These are phyloP conservation scores for Crucibulum laeve DNA, from an alignment of 768 basidiomycete genomes.

Conservation along the genomic window DNA sequence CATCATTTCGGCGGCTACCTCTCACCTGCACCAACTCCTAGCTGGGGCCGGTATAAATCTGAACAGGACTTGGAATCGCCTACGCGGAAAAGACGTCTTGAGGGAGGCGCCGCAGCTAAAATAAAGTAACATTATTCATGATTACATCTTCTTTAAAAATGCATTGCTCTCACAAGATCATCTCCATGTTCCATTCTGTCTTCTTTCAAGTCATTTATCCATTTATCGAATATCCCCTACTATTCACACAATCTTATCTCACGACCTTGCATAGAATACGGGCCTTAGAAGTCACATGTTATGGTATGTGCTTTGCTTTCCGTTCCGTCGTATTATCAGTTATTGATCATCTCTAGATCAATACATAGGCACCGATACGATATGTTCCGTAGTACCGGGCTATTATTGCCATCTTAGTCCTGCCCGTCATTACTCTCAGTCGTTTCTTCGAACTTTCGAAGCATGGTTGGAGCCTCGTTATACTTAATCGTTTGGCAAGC, in stretches of 20 bases:
- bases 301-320: constrained; percentile 11
- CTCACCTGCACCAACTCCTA: constrained; percentile 44
- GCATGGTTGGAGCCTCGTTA: too few relatives aligned
- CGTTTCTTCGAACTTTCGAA: too few relatives aligned
- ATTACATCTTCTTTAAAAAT: constrained; percentile 4
- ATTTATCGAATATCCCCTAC: too few relatives aligned
- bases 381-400: too few relatives aligned
- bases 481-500: too few relatives aligned
- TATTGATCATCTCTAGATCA: constrained; percentile 6
- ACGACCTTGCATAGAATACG: too few relatives aligned
- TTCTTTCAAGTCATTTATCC: too few relatives aligned
- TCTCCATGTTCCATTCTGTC: not conserved
- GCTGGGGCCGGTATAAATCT: constrained; percentile 36
- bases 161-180: not conserved
- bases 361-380: not conserved
- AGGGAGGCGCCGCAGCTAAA: constrained; percentile 51
- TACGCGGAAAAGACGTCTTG: constrained; percentile 49
- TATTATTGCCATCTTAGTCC: too few relatives aligned
- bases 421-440: not conserved
- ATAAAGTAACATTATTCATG: constrained; percentile 37
- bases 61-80: constrained; percentile 42
- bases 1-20: constrained; percentile 45
- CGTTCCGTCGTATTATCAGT: constrained; percentile 9
- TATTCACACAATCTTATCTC: too few relatives aligned
- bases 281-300: too few relatives aligned